Evolutionary conservation across 441 rosid genomes (phyloP).

Genomic region (Heliophila coronopifolia): DNA sequence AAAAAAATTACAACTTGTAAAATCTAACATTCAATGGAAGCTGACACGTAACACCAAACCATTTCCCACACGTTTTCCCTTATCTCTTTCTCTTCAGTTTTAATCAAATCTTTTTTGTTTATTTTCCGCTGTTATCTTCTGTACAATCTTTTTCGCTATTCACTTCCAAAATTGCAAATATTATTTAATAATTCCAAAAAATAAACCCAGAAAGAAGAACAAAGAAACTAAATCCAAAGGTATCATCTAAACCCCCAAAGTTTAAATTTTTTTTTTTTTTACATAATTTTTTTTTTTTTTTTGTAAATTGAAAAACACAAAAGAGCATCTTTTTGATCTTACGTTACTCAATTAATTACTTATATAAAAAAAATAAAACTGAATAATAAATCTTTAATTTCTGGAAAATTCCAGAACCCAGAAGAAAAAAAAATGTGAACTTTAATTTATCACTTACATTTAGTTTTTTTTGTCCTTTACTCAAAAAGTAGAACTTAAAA

Average conservation of each 20-base stretch:
- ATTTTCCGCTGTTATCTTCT: not conserved
- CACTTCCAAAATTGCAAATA: not conserved
- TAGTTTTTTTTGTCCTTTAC: not conserved
- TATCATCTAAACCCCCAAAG: conserved; percentile 17
- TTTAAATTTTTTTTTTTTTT: not conserved
- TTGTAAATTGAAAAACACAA: too few species aligned
- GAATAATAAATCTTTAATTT: not conserved
- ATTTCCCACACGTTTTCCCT: conserved; percentile 35
- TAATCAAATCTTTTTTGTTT: not conserved
- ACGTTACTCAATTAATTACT: not conserved
- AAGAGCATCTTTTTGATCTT: not conserved
- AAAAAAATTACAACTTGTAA: too few species aligned
- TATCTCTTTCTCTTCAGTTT: not conserved
- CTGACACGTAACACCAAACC: conserved; percentile 24
- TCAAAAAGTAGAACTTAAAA: not conserved
- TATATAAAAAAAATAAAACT: not conserved
- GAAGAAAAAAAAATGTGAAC: not conserved
- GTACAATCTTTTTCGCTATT: not conserved
- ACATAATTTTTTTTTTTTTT: not conserved
- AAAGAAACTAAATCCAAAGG: conserved; percentile 27
- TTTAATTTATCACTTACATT: not conserved
- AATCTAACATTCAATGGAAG: not conserved
- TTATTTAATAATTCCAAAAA: not conserved
- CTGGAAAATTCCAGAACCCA: not conserved
- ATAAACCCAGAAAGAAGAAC: conserved; percentile 2